Percentiles rank a stretch among this genome's conserved stretches.
These are phyloP conservation scores for Skeletonema tropicum DNA, from an alignment of 108 stramenopile genomes.

Conservation along the genomic window DNA sequence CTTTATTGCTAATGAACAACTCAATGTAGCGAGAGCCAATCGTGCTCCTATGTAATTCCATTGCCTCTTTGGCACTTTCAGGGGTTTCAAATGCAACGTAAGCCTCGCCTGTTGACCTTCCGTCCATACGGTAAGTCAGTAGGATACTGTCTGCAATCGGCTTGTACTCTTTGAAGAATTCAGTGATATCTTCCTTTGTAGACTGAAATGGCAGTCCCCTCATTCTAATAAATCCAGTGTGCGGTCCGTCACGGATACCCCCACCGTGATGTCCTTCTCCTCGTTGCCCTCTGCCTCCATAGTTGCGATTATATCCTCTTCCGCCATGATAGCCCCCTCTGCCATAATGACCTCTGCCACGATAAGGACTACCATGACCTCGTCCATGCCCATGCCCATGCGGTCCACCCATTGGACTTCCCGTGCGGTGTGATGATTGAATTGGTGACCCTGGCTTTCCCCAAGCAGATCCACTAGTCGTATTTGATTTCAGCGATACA, in stretches of 20 bases:
- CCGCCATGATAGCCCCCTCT: constrained; percentile 39
- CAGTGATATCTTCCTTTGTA: constrained; percentile 84
- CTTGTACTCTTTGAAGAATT: constrained; percentile 89
- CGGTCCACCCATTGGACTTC: constrained; percentile 1
- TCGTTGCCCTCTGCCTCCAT: constrained; percentile 35
- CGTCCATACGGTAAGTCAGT: constrained; percentile 90
- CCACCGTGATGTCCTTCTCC: constrained; percentile 68
- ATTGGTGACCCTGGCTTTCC: constrained; percentile 23
- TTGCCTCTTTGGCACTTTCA: constrained; percentile 83
- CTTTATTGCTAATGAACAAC: constrained; percentile 94
- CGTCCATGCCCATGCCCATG: constrained; percentile 4
- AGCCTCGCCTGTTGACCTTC: constrained; percentile 93
- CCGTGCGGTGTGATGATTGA: not conserved
- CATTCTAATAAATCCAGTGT: constrained; percentile 92
- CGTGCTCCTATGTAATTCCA: constrained; percentile 84
- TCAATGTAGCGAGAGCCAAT: constrained; percentile 95
- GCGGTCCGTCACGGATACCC: constrained; percentile 86
- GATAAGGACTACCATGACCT: constrained; percentile 17
- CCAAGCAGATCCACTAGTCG: constrained; percentile 32
- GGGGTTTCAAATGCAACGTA: constrained; percentile 86
- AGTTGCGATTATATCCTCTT: constrained; percentile 37
- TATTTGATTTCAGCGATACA: constrained; percentile 16
- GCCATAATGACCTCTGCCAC: constrained; percentile 19
- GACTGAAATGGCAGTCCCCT: constrained; percentile 93
- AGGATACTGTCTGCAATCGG: constrained; percentile 83